Evolutionary conservation across 257 asterid species (phyloP), one percentile per base, ranked within the genome.

Genomic region (Lycium ferocissimum): DNA sequence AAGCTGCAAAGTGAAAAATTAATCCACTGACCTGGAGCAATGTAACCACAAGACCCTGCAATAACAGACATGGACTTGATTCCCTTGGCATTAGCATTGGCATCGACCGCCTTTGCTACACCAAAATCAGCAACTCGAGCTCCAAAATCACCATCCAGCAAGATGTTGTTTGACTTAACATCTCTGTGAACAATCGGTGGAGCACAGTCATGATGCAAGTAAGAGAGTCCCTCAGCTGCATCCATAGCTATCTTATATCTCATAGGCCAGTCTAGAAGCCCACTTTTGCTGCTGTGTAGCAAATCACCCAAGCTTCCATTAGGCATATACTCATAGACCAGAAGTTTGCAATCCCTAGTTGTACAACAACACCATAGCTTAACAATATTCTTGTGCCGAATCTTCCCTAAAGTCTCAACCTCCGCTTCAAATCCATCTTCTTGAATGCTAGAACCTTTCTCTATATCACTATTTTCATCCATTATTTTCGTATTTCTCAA

Each of bases 11-110:
- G 13, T 76, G 82, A 13, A 37, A 66, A 38, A 66, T 81, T 83
- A 47, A 45, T 82, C 13, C 9, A 82, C 57, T 63, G 14, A 96
- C 99, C 99, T 88, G 99, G 99, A 13, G 99, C 99, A 80, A 96
- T 96, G 87, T 96, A 96, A 15, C 99, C 99, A 73, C 98, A 92
- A 80, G 99, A 96, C 4, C 99, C 99, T n/a, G 99, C 99, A 87
- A 96, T 96, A 15, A 89, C 98, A 17, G 99, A 96, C 99, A 96
- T 96, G 22, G 98, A 93, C 37, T 92, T 91, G 20, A 80, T 83
- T 26, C 91, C 97, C 87, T 92, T 96, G 8, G 92, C 95, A 80
- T 82, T 91, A 0, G 88, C 85, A 87, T 80, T 90, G 0, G 88
- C 83, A 85, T 94, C 97, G n/a, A 96, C 94, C 26, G 71, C 95